Conservation (phyloP, 2,329 filamentous ascomycete species). For the Herpotrichia juniperi region DNA sequence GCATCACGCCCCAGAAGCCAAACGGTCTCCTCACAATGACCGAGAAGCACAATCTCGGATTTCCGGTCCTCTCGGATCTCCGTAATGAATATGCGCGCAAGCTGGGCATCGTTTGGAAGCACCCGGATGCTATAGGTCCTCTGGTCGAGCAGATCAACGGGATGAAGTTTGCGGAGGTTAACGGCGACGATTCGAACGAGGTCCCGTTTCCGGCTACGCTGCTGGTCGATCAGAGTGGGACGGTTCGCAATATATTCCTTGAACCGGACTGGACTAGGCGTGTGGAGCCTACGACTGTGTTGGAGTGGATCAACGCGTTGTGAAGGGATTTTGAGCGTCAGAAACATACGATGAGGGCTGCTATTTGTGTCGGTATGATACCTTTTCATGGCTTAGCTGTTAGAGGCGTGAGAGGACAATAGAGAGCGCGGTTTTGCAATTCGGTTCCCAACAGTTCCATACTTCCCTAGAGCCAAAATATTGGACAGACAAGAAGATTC, state of each 20-base stretch:
- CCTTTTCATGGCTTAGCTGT: too few species aligned
- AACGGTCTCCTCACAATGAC: conserved; percentile 43
- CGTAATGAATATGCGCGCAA: conserved; percentile 41
- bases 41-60: conserved; percentile 51
- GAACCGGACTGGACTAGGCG: conserved; percentile 11
- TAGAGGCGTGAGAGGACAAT: too few species aligned
- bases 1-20: conserved; percentile 52
- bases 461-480: too few species aligned
- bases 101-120: conserved; percentile 13
- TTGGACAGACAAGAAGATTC: too few species aligned
- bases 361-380: too few species aligned
- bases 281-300: conserved; percentile 4
- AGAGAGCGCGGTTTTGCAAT: too few species aligned
- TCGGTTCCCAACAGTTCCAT: too few species aligned
- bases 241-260: conserved; percentile 10
- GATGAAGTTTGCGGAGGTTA: conserved; percentile 7
- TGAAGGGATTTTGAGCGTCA: too few species aligned
- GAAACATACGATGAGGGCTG: too few species aligned
- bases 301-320: conserved; percentile 15
- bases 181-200: conserved; percentile 11
- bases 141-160: conserved; percentile 6
- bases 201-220: conserved; percentile 10
- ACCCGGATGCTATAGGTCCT: conserved; percentile 4
- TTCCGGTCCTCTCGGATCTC: conserved; percentile 50
- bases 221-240: conserved; percentile 5